Evolutionary conservation across 176 grass and related monocot species (phyloP), one percentile per base, ranked within the genome.

Genomic region (Oryza punctata): DNA sequence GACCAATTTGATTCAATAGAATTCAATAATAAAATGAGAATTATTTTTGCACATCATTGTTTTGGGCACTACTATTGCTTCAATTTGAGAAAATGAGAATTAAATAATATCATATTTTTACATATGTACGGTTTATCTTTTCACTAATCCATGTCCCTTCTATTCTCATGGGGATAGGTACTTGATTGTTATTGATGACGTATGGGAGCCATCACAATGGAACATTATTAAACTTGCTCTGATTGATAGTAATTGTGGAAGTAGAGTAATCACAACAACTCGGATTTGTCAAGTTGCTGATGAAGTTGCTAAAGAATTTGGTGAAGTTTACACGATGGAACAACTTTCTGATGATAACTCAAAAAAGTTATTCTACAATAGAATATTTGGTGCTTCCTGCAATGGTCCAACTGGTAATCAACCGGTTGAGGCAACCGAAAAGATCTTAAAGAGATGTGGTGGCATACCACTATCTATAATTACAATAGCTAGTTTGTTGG

Each of bases 201-300:
- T 79, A 41, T 81, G 79, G 67, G 79, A 81, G 3, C 28, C 14
- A 41, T 0, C 10, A 43, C 13, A 12, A 70, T 79, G 74, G 83
- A 25, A 78, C 9, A 21, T 44, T 2, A 29, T 85, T 3, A 70
- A 41, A 27, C n/a, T 12, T 18, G 74, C 83, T n/a, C 44, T 85
- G 54, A 12, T 75, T 3, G 14, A 70, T 16, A 64, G 5, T 30
- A 30, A 25, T 45, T 43, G 23, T 78, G 73, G 12, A 14, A 85
- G 74, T 1, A 85, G 64, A 78, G 30, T 82, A 71, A 57, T 82
- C 25, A 41, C n/a, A 16, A 82, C 79, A 14, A 82, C 79, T 47
- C 79, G 74, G 18, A 69, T 21, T n/a, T 19, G 12, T 21, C 4
- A 69, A 27, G 83, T 85, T 38, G 83, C 73, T 0, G 60, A 29